Evolutionary conservation across 176 grass and related monocot genomes (phyloP), one percentile per base, ranked within the genome.

Genomic region (Oryza coarctata): DNA sequence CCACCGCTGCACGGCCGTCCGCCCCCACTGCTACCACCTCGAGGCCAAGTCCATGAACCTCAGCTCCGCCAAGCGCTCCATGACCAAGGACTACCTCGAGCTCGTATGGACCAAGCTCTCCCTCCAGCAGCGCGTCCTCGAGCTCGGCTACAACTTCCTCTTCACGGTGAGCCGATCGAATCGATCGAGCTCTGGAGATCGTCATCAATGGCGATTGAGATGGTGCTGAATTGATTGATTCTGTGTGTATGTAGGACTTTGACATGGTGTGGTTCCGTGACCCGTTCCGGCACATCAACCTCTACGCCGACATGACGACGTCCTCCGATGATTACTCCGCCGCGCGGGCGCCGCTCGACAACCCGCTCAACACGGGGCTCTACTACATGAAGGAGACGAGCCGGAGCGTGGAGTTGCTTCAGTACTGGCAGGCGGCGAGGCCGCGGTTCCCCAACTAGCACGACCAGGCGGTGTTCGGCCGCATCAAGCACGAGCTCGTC

Each of bases 141-240:
- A 92, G 76, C 82, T 94, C 0, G 91, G 94, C 17, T 97, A 97
- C 87, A 94, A 65, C 76, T 92, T 90, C 39, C 45, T 97, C 29
- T 94, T 88, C 79, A 90, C 89, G 75, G 94, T 93, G 82, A 1
- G 32, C 4, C 3, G 3, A 33, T 33, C 3, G 32, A 26, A 61
- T 61, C 55, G 6, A 31, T 35, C 18, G 3, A 10, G 14, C 14
- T 18, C 13, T 49, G 45, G 45, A 49, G 13, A 17, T 11, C 7
- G 9, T 45, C 64, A 9, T 67, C 15, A 29, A 32, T 22, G 9
- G 20, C 17, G 20, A 38, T 15, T 27, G 12, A 20, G 52, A 3
- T 5, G 4, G 18, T 34, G 29, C 30, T 40, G 5, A 35, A 3
- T 3, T 4, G 3, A 76, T 61, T 22, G 1, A 33, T 33, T 33